These are phyloP conservation scores for Phlebiopsis gigantea DNA, from an alignment of 768 basidiomycete species.

Conservation along the genomic window DNA sequence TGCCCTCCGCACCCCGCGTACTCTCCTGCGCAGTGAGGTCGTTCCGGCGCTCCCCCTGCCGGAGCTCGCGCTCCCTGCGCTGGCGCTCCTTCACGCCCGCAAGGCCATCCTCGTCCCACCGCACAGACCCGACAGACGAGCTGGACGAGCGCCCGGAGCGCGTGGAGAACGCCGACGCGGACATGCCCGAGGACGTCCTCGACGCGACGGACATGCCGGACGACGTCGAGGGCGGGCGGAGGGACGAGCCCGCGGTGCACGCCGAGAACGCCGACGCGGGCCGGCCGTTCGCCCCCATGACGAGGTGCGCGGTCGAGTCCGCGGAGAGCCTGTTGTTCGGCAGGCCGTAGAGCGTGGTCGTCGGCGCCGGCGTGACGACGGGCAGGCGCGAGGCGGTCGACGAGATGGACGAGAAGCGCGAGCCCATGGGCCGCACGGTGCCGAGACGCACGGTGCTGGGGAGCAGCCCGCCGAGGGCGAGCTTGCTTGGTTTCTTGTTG, in stretches of 20 bases:
- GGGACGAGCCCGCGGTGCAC: slow-evolving; percentile 30
- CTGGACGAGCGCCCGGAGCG: slow-evolving; percentile 34
- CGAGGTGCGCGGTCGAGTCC: slow-evolving; percentile 28
- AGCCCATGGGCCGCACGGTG: slow-evolving; percentile 12
- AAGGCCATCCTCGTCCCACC: slow-evolving; percentile 47
- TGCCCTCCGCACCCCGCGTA: slow-evolving; percentile 42
- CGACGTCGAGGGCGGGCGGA: slow-evolving; percentile 41
- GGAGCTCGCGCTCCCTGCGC: slow-evolving; percentile 23
- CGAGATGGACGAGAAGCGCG: not conserved
- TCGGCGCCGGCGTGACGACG: not conserved
- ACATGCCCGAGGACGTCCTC: slow-evolving; percentile 23
- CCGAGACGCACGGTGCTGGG: slow-evolving; percentile 36
- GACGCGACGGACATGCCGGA: slow-evolving; percentile 27
- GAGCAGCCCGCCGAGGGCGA: slow-evolving; percentile 47
- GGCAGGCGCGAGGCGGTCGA: slow-evolving; percentile 4
- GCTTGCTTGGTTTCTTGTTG: slow-evolving; percentile 56
- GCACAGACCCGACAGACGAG: slow-evolving; percentile 35
- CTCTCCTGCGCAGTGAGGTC: slow-evolving; percentile 29
- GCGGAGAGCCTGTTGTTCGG: slow-evolving; percentile 22
- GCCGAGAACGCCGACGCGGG: slow-evolving; percentile 32
- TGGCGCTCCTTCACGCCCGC: slow-evolving; percentile 41
- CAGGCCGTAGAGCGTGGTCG: not conserved
- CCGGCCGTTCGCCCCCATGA: slow-evolving; percentile 29
- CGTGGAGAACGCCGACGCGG: slow-evolving; percentile 24
- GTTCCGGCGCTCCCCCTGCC: slow-evolving; percentile 29